Conservation (phyloP, 371 early-diverging fungal species). For the Mortierella sp. region DNA sequence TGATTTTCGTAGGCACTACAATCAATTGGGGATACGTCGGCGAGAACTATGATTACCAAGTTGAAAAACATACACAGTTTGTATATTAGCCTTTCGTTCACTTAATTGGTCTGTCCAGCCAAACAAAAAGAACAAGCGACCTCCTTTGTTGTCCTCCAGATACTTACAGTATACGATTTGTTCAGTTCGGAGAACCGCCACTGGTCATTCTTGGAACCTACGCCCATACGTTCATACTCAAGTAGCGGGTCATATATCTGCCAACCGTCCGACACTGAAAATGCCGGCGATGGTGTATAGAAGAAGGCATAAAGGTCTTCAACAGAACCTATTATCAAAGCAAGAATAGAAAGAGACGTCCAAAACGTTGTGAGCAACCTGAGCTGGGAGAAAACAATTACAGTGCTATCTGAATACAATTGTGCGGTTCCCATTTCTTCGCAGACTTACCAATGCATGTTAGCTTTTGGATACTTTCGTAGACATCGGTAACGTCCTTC, state of each 20-base stretch:
- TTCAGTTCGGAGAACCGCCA: slow-evolving; percentile 90
- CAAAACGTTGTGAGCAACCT: not conserved
- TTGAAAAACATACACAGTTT: not conserved
- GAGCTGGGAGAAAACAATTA: not conserved
- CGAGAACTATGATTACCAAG: slow-evolving; percentile 69
- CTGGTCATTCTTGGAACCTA: slow-evolving; percentile 70
- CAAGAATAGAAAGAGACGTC: not conserved
- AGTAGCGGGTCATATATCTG: slow-evolving; percentile 78
- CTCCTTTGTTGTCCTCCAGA: not conserved
- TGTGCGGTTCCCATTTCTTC: no score
- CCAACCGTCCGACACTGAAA: slow-evolving; percentile 73
- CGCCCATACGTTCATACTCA: slow-evolving; percentile 92
- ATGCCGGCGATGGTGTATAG: slow-evolving; percentile 72
- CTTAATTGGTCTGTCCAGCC: no score
- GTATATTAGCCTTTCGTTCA: not conserved
- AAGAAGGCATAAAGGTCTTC: slow-evolving; percentile 88
- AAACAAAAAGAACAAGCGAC: not conserved
- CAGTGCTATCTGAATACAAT: not conserved
- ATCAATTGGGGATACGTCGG: slow-evolving; percentile 91
- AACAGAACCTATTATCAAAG: slow-evolving; percentile 66
- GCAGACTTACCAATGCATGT: slow-evolving; percentile 70
- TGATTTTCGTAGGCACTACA: slow-evolving; percentile 90
- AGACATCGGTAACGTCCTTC: slow-evolving; percentile 82
- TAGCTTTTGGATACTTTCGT: slow-evolving; percentile 80
- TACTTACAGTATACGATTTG: slow-evolving; percentile 76